Evolutionary conservation across 345 rosid species (phyloP), one percentile per base, ranked within the genome.

Genomic region (Boechera stricta): DNA sequence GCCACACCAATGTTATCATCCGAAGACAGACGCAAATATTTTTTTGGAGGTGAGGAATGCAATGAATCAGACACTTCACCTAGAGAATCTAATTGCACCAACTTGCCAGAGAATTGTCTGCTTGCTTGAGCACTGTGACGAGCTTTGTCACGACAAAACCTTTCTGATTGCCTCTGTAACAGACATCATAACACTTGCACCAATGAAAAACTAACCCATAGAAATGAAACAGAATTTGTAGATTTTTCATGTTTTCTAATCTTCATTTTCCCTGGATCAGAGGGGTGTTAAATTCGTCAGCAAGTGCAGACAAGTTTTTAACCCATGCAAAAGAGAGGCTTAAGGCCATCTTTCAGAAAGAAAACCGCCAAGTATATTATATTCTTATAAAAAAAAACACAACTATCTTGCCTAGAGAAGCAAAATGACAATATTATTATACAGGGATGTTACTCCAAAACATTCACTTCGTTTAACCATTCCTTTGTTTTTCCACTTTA

Each of bases 131-230:
- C 84, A 74, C 86, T 87, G 33, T 84, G 88, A 64, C 88, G 91
- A 82, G 80, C 84, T 76, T 87, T 88, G 36, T 85, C 91, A 63
- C 87, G 91, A 83, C 74, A 82, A 58, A 86, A 85, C 83, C 91
- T 89, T 73, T 85, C 90, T 18, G 90, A 73, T 67, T 92, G 99
- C 71, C 87, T 89, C 99, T 95, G 96, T 71, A 69, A 67, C 64
- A 64, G 21, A 73, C 24, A 73, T 18, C 64, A 77, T 5, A 76
- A 67, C 18, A 45, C 52, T 33, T 68, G 57, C 53, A 74, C 58
- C 52, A 48, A 53, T 54, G 10, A 53, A 28, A 67, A 61, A 41
- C 62, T 33, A 51, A 21, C 29, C 56, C 57, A 79, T 28, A 15
- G 5, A 78, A 68, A 32, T 59, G 57, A 35, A 53, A 61, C 66